Evolutionary conservation across 2,329 filamentous ascomycete species (phyloP).

Genomic region (Talaromyces sp.): DNA sequence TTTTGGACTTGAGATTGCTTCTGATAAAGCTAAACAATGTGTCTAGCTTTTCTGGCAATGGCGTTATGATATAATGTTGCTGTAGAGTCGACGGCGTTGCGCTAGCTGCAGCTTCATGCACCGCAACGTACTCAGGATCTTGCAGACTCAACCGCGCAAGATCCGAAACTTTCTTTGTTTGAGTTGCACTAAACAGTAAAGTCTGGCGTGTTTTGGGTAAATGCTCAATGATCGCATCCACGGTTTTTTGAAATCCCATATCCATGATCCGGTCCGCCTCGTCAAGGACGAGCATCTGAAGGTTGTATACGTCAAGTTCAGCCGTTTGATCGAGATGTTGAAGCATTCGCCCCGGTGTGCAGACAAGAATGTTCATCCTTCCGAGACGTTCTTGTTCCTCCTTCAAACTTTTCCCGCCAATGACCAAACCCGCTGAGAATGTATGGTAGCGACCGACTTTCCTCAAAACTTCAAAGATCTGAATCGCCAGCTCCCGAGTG

Average conservation of each 20-base stretch:
- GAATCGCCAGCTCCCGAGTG: constrained; percentile 89
- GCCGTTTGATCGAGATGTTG: constrained; percentile 95
- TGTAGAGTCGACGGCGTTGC: constrained; percentile 82
- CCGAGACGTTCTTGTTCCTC: constrained; percentile 81
- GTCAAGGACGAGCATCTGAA: constrained; percentile 90
- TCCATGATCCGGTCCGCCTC: constrained; percentile 97
- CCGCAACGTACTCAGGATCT: constrained; percentile 91
- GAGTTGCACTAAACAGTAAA: constrained; percentile 90
- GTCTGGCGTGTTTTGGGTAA: constrained; percentile 83
- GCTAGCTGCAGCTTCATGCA: constrained; percentile 74
- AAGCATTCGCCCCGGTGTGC: constrained; percentile 89
- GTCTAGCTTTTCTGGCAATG: constrained; percentile 83
- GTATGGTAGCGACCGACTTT: constrained; percentile 85
- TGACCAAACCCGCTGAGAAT: constrained; percentile 89
- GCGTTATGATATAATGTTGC: constrained; percentile 86
- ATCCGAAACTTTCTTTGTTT: constrained; percentile 91
- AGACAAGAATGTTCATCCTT: constrained; percentile 95
- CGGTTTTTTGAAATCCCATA: constrained; percentile 87
- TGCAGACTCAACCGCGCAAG: constrained; percentile 81
- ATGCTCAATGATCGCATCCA: constrained; percentile 92
- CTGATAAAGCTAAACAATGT: constrained; percentile 91
- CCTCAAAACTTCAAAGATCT: constrained; percentile 91
- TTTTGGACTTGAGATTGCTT: constrained; percentile 86
- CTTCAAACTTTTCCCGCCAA: constrained; percentile 85
- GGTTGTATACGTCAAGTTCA: constrained; percentile 80